Conservation (phyloP, 176 grass and related monocot species). For the Oryza nivara region DNA sequence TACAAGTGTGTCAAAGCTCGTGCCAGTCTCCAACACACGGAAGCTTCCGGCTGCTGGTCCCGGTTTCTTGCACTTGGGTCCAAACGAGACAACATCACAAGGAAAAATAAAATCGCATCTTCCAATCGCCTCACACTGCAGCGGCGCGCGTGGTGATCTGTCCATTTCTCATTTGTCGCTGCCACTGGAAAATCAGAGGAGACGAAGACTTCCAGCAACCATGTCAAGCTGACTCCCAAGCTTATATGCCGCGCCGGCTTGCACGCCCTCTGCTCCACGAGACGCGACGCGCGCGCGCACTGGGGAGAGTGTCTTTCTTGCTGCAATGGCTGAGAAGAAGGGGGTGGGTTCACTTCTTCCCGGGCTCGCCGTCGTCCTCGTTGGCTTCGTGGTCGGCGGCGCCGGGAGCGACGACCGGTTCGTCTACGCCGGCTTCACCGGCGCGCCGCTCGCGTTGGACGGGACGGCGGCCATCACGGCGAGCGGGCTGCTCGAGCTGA, state of each 20-base stretch:
- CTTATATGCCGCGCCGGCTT: no score
- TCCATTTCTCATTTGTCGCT: not conserved
- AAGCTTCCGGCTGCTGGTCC: not conserved
- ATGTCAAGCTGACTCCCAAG: no score
- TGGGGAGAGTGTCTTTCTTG: not conserved
- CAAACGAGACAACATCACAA: not conserved
- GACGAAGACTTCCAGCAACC: no score
- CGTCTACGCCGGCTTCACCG: constrained; percentile 52
- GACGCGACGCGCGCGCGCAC: no score
- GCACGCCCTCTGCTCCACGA: no score
- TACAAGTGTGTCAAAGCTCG: not conserved
- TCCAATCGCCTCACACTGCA: no score
- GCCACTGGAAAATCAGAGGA: not conserved
- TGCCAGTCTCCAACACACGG: not conserved
- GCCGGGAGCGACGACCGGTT: constrained; percentile 20
- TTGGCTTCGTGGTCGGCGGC: not conserved
- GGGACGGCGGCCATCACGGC: constrained; percentile 41
- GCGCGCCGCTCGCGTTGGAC: constrained; percentile 16
- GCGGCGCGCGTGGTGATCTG: no score
- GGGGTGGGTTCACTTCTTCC: not conserved
- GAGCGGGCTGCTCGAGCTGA: constrained; percentile 56
- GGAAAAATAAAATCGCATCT: no score
- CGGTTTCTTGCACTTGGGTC: not conserved
- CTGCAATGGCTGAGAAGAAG: constrained; percentile 3
- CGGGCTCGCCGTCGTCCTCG: not conserved